These are phyloP conservation scores for Pseudogymnoascus sp. DNA, from an alignment of 2,329 filamentous ascomycete genomes.

Conservation along the genomic window DNA sequence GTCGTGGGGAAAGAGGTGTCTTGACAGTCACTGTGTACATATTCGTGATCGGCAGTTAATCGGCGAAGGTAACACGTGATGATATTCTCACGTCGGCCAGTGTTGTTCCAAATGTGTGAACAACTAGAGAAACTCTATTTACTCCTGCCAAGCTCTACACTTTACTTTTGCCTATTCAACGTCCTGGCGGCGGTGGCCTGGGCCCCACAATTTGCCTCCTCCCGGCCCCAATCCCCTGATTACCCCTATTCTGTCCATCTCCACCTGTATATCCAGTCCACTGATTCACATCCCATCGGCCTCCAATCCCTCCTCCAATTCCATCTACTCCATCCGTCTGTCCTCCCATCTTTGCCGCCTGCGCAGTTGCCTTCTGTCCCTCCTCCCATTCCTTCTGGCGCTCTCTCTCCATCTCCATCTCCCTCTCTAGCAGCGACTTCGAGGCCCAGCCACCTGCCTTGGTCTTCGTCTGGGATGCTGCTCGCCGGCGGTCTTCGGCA, in stretches of 20 bases:
- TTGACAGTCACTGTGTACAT: not conserved
- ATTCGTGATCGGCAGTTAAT: conserved; percentile 1
- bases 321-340: conserved; percentile 48
- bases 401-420: conserved; percentile 53
- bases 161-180: conserved; percentile 8
- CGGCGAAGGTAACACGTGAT: not conserved
- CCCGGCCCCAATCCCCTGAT: conserved; percentile 58
- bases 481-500: conserved; percentile 41
- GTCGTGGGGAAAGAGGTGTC: not conserved
- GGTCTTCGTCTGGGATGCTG: conserved; percentile 41
- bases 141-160: not conserved
- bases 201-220: conserved; percentile 74
- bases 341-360: conserved; percentile 41
- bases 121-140: conserved; percentile 1
- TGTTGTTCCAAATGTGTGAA: not conserved
- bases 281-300: conserved; percentile 69
- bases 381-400: conserved; percentile 63
- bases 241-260: conserved; percentile 62
- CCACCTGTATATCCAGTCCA: conserved; percentile 69
- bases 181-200: conserved; percentile 49
- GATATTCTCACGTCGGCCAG: not conserved
- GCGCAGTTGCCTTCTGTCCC: conserved; percentile 56
- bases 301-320: conserved; percentile 56
- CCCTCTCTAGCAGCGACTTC: conserved; percentile 48
- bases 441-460: conserved; percentile 45